phyloP scores from a whole-genome alignment of 805 yeast genomes.

The Metschnikowia chrysomelidarum region DNA sequence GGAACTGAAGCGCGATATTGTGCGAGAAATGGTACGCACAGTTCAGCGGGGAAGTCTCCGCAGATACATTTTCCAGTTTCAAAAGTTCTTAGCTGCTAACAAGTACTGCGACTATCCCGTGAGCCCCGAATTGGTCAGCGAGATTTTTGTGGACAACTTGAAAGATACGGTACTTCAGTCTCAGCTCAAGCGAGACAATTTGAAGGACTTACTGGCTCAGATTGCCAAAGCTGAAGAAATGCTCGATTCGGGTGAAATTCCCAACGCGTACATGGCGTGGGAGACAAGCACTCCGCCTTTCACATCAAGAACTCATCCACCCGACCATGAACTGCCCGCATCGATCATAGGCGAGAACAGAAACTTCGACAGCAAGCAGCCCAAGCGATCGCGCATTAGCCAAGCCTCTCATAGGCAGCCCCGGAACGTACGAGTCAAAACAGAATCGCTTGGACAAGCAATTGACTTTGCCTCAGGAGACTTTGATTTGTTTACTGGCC shows the following conservation, averaged over 20 bases:
- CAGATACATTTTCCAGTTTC: constrained; percentile 4
- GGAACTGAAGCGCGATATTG: constrained; percentile 5
- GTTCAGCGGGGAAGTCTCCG: constrained; percentile 2
- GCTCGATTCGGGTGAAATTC: constrained; percentile 7
- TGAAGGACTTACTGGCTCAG: not conserved
- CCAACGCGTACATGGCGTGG: constrained; percentile 1
- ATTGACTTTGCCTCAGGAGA: too few species aligned
- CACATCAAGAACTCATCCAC: too few species aligned
- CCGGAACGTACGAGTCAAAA: constrained; percentile 5
- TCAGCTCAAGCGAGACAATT: not conserved
- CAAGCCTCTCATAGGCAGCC: not conserved
- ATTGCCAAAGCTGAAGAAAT: constrained; percentile 1
- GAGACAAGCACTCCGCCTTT: not conserved
- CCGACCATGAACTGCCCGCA: too few species aligned
- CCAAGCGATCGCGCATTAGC: not conserved
- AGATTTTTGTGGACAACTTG: constrained; percentile 6
- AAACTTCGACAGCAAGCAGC: not conserved
- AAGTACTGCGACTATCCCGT: constrained; percentile 4
- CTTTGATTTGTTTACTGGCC: too few species aligned
- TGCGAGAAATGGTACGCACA: constrained; percentile 1
- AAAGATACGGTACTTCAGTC: constrained; percentile 3
- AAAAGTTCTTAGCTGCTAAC: constrained; percentile 4
- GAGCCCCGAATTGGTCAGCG: constrained; percentile 5
- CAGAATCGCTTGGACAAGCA: too few species aligned
- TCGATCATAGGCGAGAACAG: not conserved